Percentiles rank a stretch among this genome's conserved stretches.
Evolutionary conservation across 164 flowering plant species (phyloP).

Genomic region (Protea cynaroides): DNA sequence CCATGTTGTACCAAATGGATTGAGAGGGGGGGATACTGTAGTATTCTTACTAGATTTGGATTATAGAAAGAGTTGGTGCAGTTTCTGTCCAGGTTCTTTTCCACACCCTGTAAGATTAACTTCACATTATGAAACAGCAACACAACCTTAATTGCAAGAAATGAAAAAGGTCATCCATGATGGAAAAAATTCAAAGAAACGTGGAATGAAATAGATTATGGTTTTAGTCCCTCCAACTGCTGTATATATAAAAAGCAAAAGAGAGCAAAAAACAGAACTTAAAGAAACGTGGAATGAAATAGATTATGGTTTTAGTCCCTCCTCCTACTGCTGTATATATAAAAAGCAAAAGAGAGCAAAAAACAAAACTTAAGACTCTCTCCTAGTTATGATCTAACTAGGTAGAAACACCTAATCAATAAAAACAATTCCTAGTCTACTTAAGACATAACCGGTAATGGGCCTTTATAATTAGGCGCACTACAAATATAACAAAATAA

Average conservation of each 20-base stretch:
- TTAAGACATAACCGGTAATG: no score
- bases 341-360: no score
- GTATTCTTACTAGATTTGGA: constrained; percentile 50
- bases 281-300: background rate
- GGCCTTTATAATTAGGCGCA: no score
- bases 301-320: background rate
- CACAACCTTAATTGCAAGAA: background rate
- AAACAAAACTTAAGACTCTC: no score
- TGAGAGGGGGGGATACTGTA: background rate
- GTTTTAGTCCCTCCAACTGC: background rate
- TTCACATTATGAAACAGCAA: constrained; percentile 4
- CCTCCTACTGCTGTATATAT: no score
- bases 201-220: background rate
- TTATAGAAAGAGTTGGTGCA: constrained; percentile 44
- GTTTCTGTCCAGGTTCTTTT: constrained; percentile 40
- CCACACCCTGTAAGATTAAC: constrained; percentile 49
- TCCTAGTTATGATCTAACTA: no score
- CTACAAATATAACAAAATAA: no score
- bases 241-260: no score
- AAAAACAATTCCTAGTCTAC: no score
- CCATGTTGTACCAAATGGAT: no score
- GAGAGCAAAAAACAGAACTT: no score
- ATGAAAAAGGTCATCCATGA: background rate
- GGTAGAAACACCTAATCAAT: no score
- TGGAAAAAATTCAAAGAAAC: background rate